A percentile compares a stretch with the other conserved stretches of the same genome.
These are phyloP conservation scores for Takashimella tepidaria DNA, from an alignment of 1,284 basidiomycete genomes.

Conservation along the genomic window DNA sequence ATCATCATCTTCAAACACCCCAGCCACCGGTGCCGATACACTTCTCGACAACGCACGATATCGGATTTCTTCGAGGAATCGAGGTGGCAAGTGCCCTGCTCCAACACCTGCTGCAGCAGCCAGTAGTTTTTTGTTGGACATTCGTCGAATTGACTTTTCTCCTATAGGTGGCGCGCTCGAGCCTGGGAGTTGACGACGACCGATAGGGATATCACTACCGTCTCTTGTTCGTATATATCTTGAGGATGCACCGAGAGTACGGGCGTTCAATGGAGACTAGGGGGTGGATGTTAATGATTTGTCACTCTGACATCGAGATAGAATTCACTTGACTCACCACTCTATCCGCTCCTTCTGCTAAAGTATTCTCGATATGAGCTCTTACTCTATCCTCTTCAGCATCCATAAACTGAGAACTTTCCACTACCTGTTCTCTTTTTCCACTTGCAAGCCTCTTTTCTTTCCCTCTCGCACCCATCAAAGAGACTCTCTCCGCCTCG, in stretches of 20 bases:
- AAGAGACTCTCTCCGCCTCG: conserved; percentile 37
- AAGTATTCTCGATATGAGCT: conserved; percentile 73
- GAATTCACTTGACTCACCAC: conserved; percentile 24
- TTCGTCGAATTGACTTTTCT: conserved; percentile 38
- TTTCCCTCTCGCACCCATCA: conserved; percentile 11
- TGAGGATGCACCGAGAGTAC: conserved; percentile 7
- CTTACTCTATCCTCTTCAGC: conserved; percentile 81
- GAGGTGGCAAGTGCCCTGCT: conserved; percentile 35
- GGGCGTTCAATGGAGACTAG: too few relatives aligned
- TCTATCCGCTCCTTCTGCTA: conserved; percentile 64
- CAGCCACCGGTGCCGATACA: conserved; percentile 28
- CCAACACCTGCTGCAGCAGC: too few relatives aligned
- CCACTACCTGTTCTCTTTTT: conserved; percentile 24
- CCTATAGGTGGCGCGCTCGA: conserved; percentile 36
- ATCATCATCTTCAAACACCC: conserved; percentile 46
- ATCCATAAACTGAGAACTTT: conserved; percentile 80
- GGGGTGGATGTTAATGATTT: conserved; percentile 5
- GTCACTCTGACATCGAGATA: background rate
- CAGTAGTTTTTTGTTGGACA: conserved; percentile 25
- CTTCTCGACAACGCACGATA: conserved; percentile 36
- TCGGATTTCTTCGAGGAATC: conserved; percentile 45
- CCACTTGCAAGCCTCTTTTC: conserved; percentile 6
- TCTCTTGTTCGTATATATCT: conserved; percentile 31
- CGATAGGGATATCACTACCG: conserved; percentile 8
- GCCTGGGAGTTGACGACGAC: conserved; percentile 3